Base-by-base conservation (phyloP, 345 rosid species). In the Streptanthus diversifolius region DNA sequence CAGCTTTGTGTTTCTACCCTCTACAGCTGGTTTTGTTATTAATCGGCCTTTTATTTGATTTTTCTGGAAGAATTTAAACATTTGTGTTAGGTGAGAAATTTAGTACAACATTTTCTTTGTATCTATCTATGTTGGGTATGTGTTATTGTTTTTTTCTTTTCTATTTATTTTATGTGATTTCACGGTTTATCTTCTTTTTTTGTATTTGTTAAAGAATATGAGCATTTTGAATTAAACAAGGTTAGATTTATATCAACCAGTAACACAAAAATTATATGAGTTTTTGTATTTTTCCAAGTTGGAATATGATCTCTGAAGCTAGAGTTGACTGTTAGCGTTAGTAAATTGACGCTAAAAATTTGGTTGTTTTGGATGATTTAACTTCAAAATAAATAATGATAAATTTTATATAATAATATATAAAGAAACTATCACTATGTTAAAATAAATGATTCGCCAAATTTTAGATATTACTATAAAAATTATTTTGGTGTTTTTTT, bases 1-100 rank as follows among this genome's bases (percentile, higher is more conserved):
- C 68, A 68, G 74, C 69, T 30, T 52, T 49, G 68, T 67, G 68
- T 58, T 56, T 19, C 67, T 58, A 66, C 53, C 37, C 47, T 47
- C 52, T 39, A 21, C 40, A 14, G 67, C 67, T 74, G 60, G 60
- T 37, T 55, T 45, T 37, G 37, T 30, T 66, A 36, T 59, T 32
- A 58, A 49, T 60, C 61, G 5, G 51, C 59, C 25, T 11, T 40
- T 37, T 27, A 36, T 59, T 65, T 66, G 51, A 44, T 74, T 29
- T 57, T 73, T 54, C 35, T 32, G 73, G 25, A 8, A 53, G 36
- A 18, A 30, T 10, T 37, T 9, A 9, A 30, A n/a, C 53, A 35
- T 9, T 17, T 65, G 39, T 58, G 41, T 65, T 73, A 65, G 59
- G 19, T 47, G 51, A 65, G 60, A 55, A 13, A 56, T 43, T 65